Percentiles rank a stretch among this genome's conserved stretches.
Conservation (phyloP, 345 rosid species). For the Cardamine chenopodiifolia region DNA sequence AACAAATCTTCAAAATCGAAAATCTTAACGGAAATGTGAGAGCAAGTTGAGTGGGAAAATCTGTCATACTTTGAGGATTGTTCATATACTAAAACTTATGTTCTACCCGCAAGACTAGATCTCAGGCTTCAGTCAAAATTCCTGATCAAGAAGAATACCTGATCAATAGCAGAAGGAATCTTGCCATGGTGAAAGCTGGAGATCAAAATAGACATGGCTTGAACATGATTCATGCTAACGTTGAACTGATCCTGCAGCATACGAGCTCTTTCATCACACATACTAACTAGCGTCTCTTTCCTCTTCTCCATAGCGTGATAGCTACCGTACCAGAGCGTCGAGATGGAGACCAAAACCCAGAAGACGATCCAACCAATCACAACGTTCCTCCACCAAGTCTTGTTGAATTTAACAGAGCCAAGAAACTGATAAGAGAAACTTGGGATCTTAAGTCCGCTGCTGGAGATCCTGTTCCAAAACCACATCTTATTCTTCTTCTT, state of each 20-base stretch:
- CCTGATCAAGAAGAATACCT: conserved; percentile 57
- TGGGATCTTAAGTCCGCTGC: conserved; percentile 56
- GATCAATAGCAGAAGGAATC: conserved; percentile 91
- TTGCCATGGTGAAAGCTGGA: conserved; percentile 92
- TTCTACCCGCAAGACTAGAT: not conserved
- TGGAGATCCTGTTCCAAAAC: conserved; percentile 48
- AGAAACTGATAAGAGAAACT: conserved; percentile 53
- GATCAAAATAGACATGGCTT: conserved; percentile 95
- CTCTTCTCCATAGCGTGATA: conserved; percentile 77
- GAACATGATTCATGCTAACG: conserved; percentile 97
- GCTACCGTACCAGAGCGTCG: conserved; percentile 64
- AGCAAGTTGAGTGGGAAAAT: not conserved
- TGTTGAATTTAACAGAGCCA: conserved; percentile 61
- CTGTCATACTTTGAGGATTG: not conserved
- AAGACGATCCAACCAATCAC: conserved; percentile 62
- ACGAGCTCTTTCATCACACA: conserved; percentile 98
- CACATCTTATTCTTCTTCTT: conserved; percentile 56
- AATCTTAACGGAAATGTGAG: not conserved
- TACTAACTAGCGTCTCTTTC: conserved; percentile 73
- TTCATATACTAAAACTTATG: conserved; percentile 5
- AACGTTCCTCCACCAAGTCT: conserved; percentile 67
- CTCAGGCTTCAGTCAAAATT: too few species aligned
- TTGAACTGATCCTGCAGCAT: conserved; percentile 98
- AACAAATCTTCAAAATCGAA: too few species aligned
- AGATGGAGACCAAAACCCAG: conserved; percentile 55